Percentiles rank a stretch among this genome's conserved stretches.
These are phyloP conservation scores for Martiniozyma abietophila DNA, from an alignment of 805 yeast species.

Conservation along the genomic window DNA sequence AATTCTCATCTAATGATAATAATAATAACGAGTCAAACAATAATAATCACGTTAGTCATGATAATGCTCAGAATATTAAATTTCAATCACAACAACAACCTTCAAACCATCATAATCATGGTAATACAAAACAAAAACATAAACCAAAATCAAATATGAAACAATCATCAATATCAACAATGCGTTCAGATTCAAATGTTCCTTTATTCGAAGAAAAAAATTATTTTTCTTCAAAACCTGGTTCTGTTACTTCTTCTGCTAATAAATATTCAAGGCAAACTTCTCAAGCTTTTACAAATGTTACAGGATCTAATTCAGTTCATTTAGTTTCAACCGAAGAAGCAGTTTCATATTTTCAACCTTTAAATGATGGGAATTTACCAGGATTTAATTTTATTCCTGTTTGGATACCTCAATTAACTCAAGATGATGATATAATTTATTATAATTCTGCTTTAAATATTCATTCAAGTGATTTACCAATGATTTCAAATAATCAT, in stretches of 20 bases:
- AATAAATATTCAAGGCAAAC: conserved; percentile 10
- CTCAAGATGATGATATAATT: conserved; percentile 43
- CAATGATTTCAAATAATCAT: conserved; percentile 35
- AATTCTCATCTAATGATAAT: too few species aligned
- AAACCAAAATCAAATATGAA: too few species aligned
- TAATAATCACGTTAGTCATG: not conserved
- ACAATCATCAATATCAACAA: conserved; percentile 4
- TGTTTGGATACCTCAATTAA: conserved; percentile 56
- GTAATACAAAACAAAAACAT: too few species aligned
- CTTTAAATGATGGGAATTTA: conserved; percentile 15
- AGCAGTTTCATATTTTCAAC: conserved; percentile 20
- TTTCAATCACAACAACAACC: conserved; percentile 1
- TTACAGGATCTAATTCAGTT: conserved; percentile 9
- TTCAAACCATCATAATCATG: not conserved
- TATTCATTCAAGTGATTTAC: conserved; percentile 49
- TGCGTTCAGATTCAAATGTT: not conserved
- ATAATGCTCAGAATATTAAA: too few species aligned
- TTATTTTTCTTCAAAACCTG: conserved; percentile 5
- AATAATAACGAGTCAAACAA: not conserved
- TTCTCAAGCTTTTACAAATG: conserved; percentile 12
- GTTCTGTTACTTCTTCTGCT: conserved; percentile 6
- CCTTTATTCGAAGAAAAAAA: conserved; percentile 7
- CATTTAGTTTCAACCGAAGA: conserved; percentile 21
- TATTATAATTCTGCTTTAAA: conserved; percentile 55
- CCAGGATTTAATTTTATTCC: conserved; percentile 28